Percentiles rank a stretch among this genome's conserved stretches.
phyloP scores from a whole-genome alignment of 805 yeast genomes.

The Pichia exigua region DNA sequence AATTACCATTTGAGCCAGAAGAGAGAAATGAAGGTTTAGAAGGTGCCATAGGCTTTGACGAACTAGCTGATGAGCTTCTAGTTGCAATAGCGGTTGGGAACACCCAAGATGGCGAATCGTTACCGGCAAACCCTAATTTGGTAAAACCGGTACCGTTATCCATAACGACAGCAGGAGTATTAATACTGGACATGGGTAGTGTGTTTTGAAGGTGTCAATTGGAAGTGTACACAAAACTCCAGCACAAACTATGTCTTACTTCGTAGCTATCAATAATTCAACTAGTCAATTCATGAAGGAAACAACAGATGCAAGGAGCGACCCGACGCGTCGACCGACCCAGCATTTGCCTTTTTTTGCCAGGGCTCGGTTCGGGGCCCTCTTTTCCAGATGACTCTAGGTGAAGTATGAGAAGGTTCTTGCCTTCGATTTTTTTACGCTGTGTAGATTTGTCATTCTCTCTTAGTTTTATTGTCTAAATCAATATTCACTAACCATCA shows the following conservation, averaged over 20 bases:
- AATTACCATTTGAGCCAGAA: slow-evolving; percentile 19
- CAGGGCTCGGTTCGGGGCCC: neutral
- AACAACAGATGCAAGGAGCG: neutral
- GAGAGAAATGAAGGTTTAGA: slow-evolving; percentile 40
- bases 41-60: slow-evolving; percentile 34
- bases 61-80: slow-evolving; percentile 37
- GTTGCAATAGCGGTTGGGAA: slow-evolving; percentile 97
- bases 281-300: neutral
- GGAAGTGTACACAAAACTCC: no score
- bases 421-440: neutral
- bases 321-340: neutral
- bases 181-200: slow-evolving; percentile 46
- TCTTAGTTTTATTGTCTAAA: neutral
- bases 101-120: slow-evolving; percentile 94
- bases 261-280: neutral
- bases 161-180: slow-evolving; percentile 93
- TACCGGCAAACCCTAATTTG: slow-evolving; percentile 96
- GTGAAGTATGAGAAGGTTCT: neutral
- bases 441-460: neutral
- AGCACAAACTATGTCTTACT: no score
- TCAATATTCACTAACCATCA: neutral
- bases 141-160: slow-evolving; percentile 97
- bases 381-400: neutral
- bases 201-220: neutral
- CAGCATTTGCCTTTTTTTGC: neutral